Conservation (phyloP, 805 yeast species). For the Saturnispora ahearnii region DNA sequence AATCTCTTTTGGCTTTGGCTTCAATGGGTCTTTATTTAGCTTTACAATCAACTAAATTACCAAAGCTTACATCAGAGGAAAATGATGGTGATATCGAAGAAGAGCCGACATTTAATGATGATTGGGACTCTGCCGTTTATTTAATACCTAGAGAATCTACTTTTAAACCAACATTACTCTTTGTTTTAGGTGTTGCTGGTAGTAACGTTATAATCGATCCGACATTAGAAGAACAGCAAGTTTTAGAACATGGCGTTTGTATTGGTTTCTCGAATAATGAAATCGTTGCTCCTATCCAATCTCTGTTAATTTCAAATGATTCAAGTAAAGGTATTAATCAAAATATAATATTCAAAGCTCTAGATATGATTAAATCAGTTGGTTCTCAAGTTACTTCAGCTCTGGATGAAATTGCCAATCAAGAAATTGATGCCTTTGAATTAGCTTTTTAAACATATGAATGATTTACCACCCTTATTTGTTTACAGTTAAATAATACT, state of each 20-base stretch:
- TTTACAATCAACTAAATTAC: constrained; percentile 65
- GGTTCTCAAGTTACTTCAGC: constrained; percentile 59
- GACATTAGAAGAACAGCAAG: constrained; percentile 78
- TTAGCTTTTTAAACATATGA: constrained; percentile 14
- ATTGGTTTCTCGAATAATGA: constrained; percentile 62
- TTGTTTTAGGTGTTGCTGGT: constrained; percentile 72
- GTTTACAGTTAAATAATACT: no score
- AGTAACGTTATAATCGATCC: constrained; percentile 71
- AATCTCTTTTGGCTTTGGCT: constrained; percentile 42
- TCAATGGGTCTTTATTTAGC: constrained; percentile 81
- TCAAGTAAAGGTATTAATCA: constrained; percentile 50
- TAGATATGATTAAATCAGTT: constrained; percentile 47
- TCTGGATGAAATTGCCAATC: constrained; percentile 39
- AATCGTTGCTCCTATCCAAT: constrained; percentile 64
- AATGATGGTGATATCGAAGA: constrained; percentile 68
- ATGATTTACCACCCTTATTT: background rate
- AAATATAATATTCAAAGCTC: constrained; percentile 39
- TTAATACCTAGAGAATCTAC: constrained; percentile 31
- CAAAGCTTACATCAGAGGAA: constrained; percentile 58
- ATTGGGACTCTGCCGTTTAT: constrained; percentile 54
- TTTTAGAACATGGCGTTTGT: constrained; percentile 74
- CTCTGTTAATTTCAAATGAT: constrained; percentile 47
- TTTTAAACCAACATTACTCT: constrained; percentile 65
- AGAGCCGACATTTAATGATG: constrained; percentile 85
- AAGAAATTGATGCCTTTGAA: constrained; percentile 28